phyloP scores from a whole-genome alignment of 78 protist species.

The Cavenderia fasciculata region DNA sequence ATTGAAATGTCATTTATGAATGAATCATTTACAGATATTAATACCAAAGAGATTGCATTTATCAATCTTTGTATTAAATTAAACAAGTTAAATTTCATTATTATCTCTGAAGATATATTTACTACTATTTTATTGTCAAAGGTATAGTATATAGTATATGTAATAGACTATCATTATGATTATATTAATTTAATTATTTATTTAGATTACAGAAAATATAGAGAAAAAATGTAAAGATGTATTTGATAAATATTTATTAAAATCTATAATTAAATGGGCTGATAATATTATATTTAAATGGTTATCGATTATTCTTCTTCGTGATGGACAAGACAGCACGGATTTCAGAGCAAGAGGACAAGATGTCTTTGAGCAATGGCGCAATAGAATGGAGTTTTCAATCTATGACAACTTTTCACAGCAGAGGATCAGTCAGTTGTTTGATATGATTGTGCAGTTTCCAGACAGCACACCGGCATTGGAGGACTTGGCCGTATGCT shows the following conservation, averaged over 20 bases:
- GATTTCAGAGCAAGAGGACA: neutral
- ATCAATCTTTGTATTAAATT: conserved; percentile 23
- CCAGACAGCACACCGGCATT: conserved; percentile 83
- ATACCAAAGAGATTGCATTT: conserved; percentile 37
- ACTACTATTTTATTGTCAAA: conserved; percentile 35
- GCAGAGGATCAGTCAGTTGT: conserved; percentile 86
- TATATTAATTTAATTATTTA: neutral
- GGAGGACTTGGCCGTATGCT: conserved; percentile 58
- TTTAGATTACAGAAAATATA: conserved; percentile 32
- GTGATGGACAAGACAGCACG: neutral
- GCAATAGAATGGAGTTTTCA: conserved; percentile 53
- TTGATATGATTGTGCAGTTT: conserved; percentile 88
- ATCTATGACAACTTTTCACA: conserved; percentile 51
- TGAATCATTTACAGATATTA: conserved; percentile 44
- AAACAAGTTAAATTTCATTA: conserved; percentile 21
- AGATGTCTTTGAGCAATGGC: conserved; percentile 58
- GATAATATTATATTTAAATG: conserved; percentile 51
- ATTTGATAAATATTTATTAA: conserved; percentile 23
- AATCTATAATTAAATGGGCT: conserved; percentile 17
- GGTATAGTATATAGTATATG: neutral
- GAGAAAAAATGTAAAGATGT: conserved; percentile 41
- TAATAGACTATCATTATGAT: neutral
- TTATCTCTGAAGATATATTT: conserved; percentile 37
- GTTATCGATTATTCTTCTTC: conserved; percentile 37
- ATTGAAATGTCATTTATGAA: conserved; percentile 51